Base-by-base conservation (phyloP, 164 flowering plant species). In the Nymphaea colorata region DNA sequence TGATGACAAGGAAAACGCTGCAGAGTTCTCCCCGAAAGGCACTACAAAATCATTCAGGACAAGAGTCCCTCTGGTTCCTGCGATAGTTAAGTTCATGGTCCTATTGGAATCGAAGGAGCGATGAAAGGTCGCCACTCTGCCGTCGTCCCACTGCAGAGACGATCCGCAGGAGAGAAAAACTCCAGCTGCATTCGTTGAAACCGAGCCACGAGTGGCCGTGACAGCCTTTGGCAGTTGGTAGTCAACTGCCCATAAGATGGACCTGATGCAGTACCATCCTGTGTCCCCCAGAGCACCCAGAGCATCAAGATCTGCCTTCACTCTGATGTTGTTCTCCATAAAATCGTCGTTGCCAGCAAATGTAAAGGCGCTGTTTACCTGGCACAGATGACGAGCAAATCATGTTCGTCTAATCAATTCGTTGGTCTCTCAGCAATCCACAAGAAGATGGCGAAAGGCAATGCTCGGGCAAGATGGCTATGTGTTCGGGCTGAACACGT, bases 181-280 rank as follows among this genome's bases (percentile, higher is more conserved):
- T 55, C 85, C 85, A 3, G 73, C 69, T 51, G 77, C 70, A 44
- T 82, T 72, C 12, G 8, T 51, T 11, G 68, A 47, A n/a, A 71
- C 66, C 0, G 78, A 43, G 1, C 64, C 75, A 8, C 67, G 76
- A 41, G 76, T 47, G 2, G 83, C 83, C 2, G 72, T 80, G 3
- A 77, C 83, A 6, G 79, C 73, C 47, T 79, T 72, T 1, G 85
- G 85, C 53, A 82, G 75, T 67, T 80, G 72, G 18, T 78, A 76
- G 62, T 76, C 69, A 4, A 69, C 76, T 41, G 82, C 76, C 82
- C 83, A 82, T 42, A 82, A 55, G 64, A 80, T 82, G 51, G 79
- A 74, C 18, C 83, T 73, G 64, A 73, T 75, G 76, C 83, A 82
- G 69, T 82, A 82, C 83, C 83, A 82, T 44, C 85, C 85, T 4